Evolutionary conservation across 768 basidiomycete genomes (phyloP), one percentile per base, ranked within the genome.

Genomic region (Austroboletus eburneus): DNA sequence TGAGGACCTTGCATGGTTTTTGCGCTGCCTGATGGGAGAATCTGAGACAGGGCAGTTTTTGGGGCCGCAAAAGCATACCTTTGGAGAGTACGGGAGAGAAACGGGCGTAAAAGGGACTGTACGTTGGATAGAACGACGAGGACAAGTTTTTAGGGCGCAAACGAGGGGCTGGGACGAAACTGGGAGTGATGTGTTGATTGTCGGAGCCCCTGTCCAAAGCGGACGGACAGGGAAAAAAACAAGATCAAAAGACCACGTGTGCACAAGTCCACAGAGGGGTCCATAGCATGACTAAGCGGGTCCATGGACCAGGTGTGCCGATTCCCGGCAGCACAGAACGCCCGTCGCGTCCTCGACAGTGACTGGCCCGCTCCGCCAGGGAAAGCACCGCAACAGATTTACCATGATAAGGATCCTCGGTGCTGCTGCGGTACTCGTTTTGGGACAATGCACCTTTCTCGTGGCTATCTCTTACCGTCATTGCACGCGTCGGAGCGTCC

Each of bases 151-250:
- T 49, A 29, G 39, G 22, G 38, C 20, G 16, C 32, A 49, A 57
- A 47, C 17, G 48, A 49, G 35, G 37, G 55, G 27, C 52, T 40
- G 20, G 39, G 45, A 30, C 36, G 50, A 24, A 37, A 46, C 56
- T 52, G 54, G 51, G 49, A 57, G 46, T 43, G 57, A 56, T 62
- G 59, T 44, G 63, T 66, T 51, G 64, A 66, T 66, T 66, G 63
- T 66, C 64, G 58, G 62, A 65, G 63, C 63, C 63, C 63, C 63
- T 65, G 63, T 66, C 63, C 59, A 64, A 59, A 48, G 50, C 61
- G 56, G 64, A 57, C 54, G 47, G 58, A 61, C 64, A 63, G 57
- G 62, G 64, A 61, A 66, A 65, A 64, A 64, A 64, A 61, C 58
- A 45, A 64, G 59, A 64, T 65, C 62, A 65, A 62, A 59, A 43